phyloP scores from a whole-genome alignment of 2,329 filamentous ascomycete species.

The Knufia fluminis region DNA sequence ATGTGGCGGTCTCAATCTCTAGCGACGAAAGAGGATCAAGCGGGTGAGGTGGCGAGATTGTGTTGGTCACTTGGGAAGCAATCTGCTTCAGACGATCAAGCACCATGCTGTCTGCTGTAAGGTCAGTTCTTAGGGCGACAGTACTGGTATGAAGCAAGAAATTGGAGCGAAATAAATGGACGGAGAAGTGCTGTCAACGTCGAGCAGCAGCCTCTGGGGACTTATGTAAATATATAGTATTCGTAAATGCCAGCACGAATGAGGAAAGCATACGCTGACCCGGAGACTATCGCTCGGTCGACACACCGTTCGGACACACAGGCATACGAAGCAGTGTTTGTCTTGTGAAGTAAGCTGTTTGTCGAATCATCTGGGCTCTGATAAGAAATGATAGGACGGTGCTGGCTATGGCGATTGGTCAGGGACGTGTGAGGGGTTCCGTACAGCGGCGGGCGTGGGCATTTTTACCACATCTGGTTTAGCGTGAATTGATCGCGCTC shows the following conservation, averaged over 20 bases:
- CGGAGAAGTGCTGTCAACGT: background rate
- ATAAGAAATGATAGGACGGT: background rate
- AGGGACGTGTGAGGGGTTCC: background rate
- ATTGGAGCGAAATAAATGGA: background rate
- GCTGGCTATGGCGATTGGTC: background rate
- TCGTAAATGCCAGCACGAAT: background rate
- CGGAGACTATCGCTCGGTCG: background rate
- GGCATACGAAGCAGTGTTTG: background rate
- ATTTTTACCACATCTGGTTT: background rate
- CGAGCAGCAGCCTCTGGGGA: background rate
- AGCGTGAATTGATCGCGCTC: too few species aligned
- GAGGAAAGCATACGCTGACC: background rate
- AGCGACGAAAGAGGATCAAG: slow-evolving; percentile 64
- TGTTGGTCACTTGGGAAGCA: slow-evolving; percentile 51
- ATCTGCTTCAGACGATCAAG: slow-evolving; percentile 57
- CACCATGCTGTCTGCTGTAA: slow-evolving; percentile 38
- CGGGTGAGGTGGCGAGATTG: slow-evolving; percentile 52
- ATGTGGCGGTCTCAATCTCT: slow-evolving; percentile 66
- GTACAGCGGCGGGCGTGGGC: background rate
- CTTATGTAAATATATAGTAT: background rate
- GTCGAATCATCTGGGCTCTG: background rate
- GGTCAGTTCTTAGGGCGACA: background rate
- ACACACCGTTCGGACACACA: background rate
- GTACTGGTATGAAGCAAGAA: background rate
- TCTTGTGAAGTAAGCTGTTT: background rate